Percentiles rank a stretch among this genome's conserved stretches.
Conservation (phyloP, 1,284 basidiomycete species). For the Austroboletus novae-zelandiae region DNA sequence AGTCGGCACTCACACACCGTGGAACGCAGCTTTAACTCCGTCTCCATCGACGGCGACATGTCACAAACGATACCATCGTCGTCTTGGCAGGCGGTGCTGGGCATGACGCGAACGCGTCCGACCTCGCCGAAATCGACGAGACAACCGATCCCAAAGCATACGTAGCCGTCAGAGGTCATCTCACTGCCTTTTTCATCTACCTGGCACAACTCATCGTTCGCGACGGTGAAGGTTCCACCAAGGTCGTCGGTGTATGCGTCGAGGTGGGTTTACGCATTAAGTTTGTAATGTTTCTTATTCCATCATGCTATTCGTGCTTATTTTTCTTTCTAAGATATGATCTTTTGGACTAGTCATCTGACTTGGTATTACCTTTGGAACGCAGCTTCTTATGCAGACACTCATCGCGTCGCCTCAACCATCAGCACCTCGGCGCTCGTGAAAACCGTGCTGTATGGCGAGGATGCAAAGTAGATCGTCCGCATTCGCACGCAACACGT, state of each 20-base stretch:
- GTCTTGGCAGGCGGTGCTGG: too few relatives aligned
- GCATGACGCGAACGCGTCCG: too few relatives aligned
- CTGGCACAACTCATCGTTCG: slow-evolving; percentile 92
- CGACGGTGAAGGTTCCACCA: slow-evolving; percentile 96
- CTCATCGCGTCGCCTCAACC: too few relatives aligned
- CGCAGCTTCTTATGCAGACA: too few relatives aligned
- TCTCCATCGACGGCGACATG: slow-evolving; percentile 98
- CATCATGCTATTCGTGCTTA: background rate
- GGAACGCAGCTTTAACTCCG: slow-evolving; percentile 93
- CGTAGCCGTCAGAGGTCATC: slow-evolving; percentile 72
- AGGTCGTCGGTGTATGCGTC: slow-evolving; percentile 81
- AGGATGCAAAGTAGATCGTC: too few relatives aligned
- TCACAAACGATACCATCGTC: slow-evolving; percentile 97
- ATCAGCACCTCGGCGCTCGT: too few relatives aligned
- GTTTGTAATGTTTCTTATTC: background rate
- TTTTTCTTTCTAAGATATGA: background rate
- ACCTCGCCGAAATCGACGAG: too few relatives aligned
- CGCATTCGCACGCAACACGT: background rate
- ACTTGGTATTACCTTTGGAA: slow-evolving; percentile 49
- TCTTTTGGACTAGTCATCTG: slow-evolving; percentile 1
- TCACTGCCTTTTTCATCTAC: slow-evolving; percentile 85
- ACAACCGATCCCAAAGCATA: slow-evolving; percentile 76
- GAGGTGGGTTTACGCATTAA: slow-evolving; percentile 50
- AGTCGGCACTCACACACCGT: slow-evolving; percentile 89
- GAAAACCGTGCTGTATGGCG: too few relatives aligned